phyloP scores from a whole-genome alignment of 2,329 filamentous ascomycete genomes.

The Emericellopsis cladophorae region DNA sequence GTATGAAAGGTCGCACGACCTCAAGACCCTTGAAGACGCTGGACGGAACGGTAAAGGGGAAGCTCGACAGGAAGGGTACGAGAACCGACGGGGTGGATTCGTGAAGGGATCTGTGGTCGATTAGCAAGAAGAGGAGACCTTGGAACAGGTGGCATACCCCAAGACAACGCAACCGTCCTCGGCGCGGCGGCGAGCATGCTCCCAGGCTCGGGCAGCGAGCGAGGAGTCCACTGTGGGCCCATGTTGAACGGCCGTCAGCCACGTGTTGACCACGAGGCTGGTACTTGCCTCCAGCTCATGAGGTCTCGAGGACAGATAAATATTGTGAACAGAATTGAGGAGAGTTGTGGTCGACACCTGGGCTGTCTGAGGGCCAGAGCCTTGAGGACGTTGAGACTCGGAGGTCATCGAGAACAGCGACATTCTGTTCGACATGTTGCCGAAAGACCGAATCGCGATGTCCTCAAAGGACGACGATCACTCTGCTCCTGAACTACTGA shows the following conservation, averaged over 20 bases:
- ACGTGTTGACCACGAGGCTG: slow-evolving; percentile 89
- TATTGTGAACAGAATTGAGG: slow-evolving; percentile 82
- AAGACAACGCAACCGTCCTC: slow-evolving; percentile 91
- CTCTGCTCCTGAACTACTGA: slow-evolving; percentile 4
- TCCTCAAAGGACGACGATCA: slow-evolving; percentile 27
- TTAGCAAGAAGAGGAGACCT: neutral
- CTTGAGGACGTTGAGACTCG: slow-evolving; percentile 46
- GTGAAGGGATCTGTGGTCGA: slow-evolving; percentile 60
- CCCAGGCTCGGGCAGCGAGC: slow-evolving; percentile 77
- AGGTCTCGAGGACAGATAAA: slow-evolving; percentile 71
- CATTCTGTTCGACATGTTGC: slow-evolving; percentile 48
- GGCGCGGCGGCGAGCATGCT: slow-evolving; percentile 85
- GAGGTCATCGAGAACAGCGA: slow-evolving; percentile 58
- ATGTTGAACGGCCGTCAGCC: slow-evolving; percentile 68
- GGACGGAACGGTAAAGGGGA: slow-evolving; percentile 69
- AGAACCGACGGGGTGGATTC: slow-evolving; percentile 78
- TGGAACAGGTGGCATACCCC: slow-evolving; percentile 47
- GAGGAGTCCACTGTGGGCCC: slow-evolving; percentile 66
- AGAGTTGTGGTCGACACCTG: slow-evolving; percentile 90
- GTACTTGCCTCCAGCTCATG: slow-evolving; percentile 82
- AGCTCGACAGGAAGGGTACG: slow-evolving; percentile 63
- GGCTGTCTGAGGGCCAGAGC: slow-evolving; percentile 52
- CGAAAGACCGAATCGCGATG: slow-evolving; percentile 12
- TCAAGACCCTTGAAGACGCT: slow-evolving; percentile 68
- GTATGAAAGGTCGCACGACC: slow-evolving; percentile 73